Conservation (phyloP, 371 early-diverging fungal species). For the Saksenaea oblongispora region DNA sequence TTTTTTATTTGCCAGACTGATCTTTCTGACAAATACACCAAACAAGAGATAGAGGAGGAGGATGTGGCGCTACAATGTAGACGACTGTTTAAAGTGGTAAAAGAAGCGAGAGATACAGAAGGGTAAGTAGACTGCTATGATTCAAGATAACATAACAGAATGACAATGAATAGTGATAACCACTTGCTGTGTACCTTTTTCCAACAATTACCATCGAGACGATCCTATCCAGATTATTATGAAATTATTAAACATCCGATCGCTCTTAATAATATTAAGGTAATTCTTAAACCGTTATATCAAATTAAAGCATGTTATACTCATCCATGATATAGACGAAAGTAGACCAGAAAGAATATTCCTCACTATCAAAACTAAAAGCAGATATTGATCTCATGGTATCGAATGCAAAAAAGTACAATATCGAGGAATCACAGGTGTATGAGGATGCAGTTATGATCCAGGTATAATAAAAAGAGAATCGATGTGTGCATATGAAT, state of each 20-base stretch:
- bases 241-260: constrained; percentile 84
- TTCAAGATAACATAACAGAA: background rate
- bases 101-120: constrained; percentile 37
- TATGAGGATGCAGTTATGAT: constrained; percentile 73
- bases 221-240: constrained; percentile 91
- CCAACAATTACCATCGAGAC: constrained; percentile 72
- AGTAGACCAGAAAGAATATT: constrained; percentile 53
- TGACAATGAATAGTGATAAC: constrained; percentile 34
- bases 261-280: constrained; percentile 70
- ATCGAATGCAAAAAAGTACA: constrained; percentile 79
- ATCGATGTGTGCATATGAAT: background rate
- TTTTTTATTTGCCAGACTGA: background rate
- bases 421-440: constrained; percentile 74
- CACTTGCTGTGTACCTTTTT: constrained; percentile 70
- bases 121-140: constrained; percentile 27
- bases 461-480: constrained; percentile 34
- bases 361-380: constrained; percentile 56
- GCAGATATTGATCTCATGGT: constrained; percentile 76
- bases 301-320: background rate
- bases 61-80: constrained; percentile 12
- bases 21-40: background rate
- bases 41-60: background rate
- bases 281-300: constrained; percentile 13
- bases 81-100: constrained; percentile 30
- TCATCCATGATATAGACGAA: constrained; percentile 29